These are phyloP conservation scores for Agrocybe chaxingu DNA, from an alignment of 768 basidiomycete genomes.

Conservation along the genomic window DNA sequence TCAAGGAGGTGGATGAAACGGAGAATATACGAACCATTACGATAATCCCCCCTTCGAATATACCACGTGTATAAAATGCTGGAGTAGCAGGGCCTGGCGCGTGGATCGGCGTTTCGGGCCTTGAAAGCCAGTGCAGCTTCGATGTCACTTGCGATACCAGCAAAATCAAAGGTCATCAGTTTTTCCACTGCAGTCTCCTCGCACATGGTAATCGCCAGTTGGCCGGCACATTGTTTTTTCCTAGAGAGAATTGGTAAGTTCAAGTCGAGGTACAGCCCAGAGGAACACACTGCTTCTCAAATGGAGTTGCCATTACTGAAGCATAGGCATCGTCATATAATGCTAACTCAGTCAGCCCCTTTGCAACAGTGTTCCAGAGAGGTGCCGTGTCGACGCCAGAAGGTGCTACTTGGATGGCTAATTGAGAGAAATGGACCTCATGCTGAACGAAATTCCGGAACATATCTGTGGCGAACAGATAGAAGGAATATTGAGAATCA, in stretches of 20 bases:
- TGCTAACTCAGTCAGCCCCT: slow-evolving; percentile 68
- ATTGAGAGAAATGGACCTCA: slow-evolving; percentile 72
- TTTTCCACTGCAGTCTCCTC: slow-evolving; percentile 79
- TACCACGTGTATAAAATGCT: slow-evolving; percentile 95
- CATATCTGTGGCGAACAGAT: slow-evolving; percentile 70
- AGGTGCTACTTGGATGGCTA: slow-evolving; percentile 73
- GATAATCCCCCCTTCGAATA: slow-evolving; percentile 81
- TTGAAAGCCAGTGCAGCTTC: slow-evolving; percentile 89
- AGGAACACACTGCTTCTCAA: slow-evolving; percentile 69
- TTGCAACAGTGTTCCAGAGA: slow-evolving; percentile 80
- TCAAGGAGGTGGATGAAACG: slow-evolving; percentile 8
- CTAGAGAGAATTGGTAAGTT: slow-evolving; percentile 27
- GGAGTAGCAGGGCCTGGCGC: slow-evolving; percentile 80
- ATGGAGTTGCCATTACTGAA: slow-evolving; percentile 69
- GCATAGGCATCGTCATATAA: slow-evolving; percentile 88
- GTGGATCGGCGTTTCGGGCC: slow-evolving; percentile 89
- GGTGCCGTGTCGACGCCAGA: slow-evolving; percentile 51
- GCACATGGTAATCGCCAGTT: slow-evolving; percentile 90
- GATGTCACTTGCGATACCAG: slow-evolving; percentile 81
- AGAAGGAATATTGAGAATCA: slow-evolving; percentile 69
- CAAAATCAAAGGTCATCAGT: slow-evolving; percentile 80
- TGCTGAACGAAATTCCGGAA: slow-evolving; percentile 64
- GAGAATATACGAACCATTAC: slow-evolving; percentile 65
- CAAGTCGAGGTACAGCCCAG: slow-evolving; percentile 3
- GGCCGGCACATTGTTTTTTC: slow-evolving; percentile 79